Base-by-base conservation (phyloP, 768 basidiomycete species). In the Leccinum pellstonianum region DNA sequence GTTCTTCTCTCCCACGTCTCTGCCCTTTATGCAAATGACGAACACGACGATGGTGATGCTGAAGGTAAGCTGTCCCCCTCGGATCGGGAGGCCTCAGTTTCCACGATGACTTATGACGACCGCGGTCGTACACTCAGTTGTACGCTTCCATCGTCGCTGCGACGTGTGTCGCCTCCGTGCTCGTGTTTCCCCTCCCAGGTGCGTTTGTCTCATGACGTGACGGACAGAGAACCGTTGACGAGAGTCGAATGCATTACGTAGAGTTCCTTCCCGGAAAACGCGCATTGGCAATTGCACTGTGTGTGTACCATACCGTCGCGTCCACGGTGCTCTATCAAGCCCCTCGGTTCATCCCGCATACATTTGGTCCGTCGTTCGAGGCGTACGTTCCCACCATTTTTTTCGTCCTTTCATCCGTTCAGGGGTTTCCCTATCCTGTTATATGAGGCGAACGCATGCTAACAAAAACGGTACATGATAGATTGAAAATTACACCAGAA, bases 251-350 rank as follows among this genome's bases (percentile, higher is more conserved):
- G 49, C 17, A 7, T 31, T 4, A 8, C 33, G 9, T 62, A 90
- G 91, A 93, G 65, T 92, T 90, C 72, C 76, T 93, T 3, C 92
- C 91, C 0, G 91, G 91, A 11, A 94, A 94, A 76, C 85, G 92
- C 15, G 92, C 90, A 0, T 73, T 93, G 9, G 92, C 88, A 2
- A 86, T 94, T 29, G 84, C 79, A 10, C 81, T 94, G 2, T 86
- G 87, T 62, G 66, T 92, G 14, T 94, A 93, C 71, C 91, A 94
- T 71, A 85, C 79, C 59, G 73, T 87, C 33, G 80, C 80, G 53
- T 90, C 91, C 1, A 91, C 90, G 3, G 74, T 91, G 52, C 81
- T 94, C 52, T 88, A 82, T 70, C 84, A 89, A 59, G 79, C 88
- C 2, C 90, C 91, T 1, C 82, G 91, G 31, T 90, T 94, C 71